Evolutionary conservation across 164 flowering plant genomes (phyloP).

Genomic region (Warburgia ugandensis): DNA sequence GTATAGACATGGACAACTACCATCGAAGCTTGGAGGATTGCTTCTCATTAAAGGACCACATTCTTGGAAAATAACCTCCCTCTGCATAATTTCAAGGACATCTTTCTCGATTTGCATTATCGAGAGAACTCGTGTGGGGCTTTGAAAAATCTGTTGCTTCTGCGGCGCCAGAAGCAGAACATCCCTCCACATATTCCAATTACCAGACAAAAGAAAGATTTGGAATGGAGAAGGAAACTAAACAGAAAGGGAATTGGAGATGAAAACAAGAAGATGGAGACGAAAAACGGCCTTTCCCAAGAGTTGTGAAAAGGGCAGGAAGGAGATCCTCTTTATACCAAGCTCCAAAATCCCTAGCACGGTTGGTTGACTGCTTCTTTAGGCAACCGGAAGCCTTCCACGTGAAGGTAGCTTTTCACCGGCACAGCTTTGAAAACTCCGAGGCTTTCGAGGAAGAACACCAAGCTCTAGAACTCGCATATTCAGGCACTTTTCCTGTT

Average conservation of each 20-base stretch:
- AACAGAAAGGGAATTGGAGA: neutral
- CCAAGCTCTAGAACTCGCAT: slow-evolving; percentile 6
- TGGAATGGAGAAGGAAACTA: neutral
- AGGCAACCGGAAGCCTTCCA: slow-evolving; percentile 2
- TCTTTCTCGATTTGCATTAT: slow-evolving; percentile 4
- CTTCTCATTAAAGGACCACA: neutral
- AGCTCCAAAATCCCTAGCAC: neutral
- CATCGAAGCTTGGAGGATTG: slow-evolving; percentile 3
- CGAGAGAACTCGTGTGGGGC: slow-evolving; percentile 13
- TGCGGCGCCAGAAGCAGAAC: neutral
- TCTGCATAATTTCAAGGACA: neutral
- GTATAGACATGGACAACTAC: too few relatives aligned
- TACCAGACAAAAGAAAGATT: neutral
- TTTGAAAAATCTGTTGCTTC: slow-evolving; percentile 1
- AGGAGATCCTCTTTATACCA: neutral
- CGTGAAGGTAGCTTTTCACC: slow-evolving; percentile 3
- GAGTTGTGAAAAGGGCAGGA: slow-evolving; percentile 6
- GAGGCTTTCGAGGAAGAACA: neutral
- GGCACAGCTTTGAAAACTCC: neutral
- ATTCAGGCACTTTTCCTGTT: slow-evolving; percentile 4
- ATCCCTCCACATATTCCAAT: too few relatives aligned
- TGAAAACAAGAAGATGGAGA: slow-evolving; percentile 15
- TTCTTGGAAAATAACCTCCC: slow-evolving; percentile 1
- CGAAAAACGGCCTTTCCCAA: slow-evolving; percentile 17
- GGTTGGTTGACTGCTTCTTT: slow-evolving; percentile 5